phyloP scores from a whole-genome alignment of 2,329 filamentous ascomycete genomes.

The Myriosclerotinia scirpicola region DNA sequence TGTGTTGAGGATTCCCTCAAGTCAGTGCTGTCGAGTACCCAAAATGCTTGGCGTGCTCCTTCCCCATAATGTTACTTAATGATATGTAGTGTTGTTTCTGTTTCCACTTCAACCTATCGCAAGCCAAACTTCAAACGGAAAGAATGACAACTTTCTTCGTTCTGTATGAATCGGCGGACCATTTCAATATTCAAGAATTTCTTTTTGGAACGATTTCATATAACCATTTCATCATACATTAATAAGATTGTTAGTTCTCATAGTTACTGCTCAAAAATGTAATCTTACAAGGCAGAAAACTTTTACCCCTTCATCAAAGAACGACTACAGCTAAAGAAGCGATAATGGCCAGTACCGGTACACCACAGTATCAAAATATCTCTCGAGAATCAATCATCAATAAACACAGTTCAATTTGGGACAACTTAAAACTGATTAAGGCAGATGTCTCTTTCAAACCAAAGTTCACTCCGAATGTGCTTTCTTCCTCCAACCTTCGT shows the following conservation, averaged over 20 bases:
- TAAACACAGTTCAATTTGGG: background rate
- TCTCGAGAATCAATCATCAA: background rate
- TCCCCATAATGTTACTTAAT: slow-evolving; percentile 2
- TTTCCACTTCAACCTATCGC: too few relatives aligned
- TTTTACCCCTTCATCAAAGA: slow-evolving; percentile 13
- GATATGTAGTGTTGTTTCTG: background rate
- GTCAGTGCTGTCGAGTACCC: background rate
- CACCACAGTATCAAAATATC: too few relatives aligned
- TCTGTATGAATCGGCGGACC: too few relatives aligned
- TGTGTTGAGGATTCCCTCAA: background rate
- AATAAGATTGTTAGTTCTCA: background rate
- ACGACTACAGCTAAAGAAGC: background rate
- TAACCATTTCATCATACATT: too few relatives aligned
- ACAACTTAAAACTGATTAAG: background rate
- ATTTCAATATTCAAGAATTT: background rate
- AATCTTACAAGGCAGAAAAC: background rate
- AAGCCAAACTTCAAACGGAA: background rate
- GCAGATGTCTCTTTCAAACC: background rate
- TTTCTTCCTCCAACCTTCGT: too few relatives aligned
- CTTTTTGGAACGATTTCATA: too few relatives aligned
- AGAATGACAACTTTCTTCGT: background rate
- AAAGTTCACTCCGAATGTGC: background rate
- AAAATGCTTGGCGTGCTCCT: background rate
- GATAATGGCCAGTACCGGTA: background rate
- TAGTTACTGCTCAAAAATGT: background rate